Conservation (phyloP, 306 rosid genomes). For the Betula pendula region DNA sequence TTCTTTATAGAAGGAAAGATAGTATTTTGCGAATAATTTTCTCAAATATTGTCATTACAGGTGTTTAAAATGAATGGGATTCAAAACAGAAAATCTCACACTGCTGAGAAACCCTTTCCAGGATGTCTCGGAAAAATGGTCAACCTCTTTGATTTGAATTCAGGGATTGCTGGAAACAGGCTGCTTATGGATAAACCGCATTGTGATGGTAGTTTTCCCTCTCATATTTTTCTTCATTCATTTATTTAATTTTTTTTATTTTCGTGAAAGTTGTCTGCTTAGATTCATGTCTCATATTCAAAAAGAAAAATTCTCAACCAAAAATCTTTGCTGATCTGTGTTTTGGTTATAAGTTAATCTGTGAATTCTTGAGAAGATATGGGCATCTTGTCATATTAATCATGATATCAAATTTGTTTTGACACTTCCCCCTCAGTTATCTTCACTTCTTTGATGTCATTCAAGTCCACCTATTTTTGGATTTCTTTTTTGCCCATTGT, state of each 20-base stretch:
- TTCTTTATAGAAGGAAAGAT: background rate
- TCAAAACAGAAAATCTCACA: slow-evolving; percentile 50
- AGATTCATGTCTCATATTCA: background rate
- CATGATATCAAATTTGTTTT: background rate
- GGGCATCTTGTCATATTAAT: background rate
- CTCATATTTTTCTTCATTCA: slow-evolving; percentile 4
- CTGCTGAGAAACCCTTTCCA: slow-evolving; percentile 68
- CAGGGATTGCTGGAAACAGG: slow-evolving; percentile 69
- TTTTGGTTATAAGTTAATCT: background rate
- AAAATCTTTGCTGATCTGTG: background rate
- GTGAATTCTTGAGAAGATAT: background rate
- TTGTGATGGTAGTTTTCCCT: slow-evolving; percentile 57
- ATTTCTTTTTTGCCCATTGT: background rate
- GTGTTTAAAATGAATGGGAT: slow-evolving; percentile 57
- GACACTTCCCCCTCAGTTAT: background rate
- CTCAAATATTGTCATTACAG: slow-evolving; percentile 30
- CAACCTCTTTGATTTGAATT: slow-evolving; percentile 75
- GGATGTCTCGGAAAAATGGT: slow-evolving; percentile 98
- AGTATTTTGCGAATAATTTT: slow-evolving; percentile 20
- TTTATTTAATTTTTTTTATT: background rate
- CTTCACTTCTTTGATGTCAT: background rate
- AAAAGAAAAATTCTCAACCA: background rate
- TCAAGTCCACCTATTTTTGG: background rate
- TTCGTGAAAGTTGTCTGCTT: background rate
- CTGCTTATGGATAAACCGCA: slow-evolving; percentile 79